Conservation (phyloP, 2,329 filamentous ascomycete species). For the Paraphoma sp. region DNA sequence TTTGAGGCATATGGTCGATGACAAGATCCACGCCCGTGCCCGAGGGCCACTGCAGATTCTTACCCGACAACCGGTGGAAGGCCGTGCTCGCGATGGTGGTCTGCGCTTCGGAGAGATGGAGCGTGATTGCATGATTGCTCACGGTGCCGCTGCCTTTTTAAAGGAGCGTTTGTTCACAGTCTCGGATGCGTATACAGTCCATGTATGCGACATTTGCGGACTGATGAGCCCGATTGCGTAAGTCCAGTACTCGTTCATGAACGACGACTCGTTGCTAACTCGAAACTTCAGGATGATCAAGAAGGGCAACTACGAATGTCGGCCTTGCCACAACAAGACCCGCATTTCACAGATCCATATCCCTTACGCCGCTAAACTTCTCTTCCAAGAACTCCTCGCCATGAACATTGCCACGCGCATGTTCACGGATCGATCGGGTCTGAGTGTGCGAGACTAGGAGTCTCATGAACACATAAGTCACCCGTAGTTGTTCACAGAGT, state of each 20-base stretch:
- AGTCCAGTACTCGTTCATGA: conserved; percentile 55
- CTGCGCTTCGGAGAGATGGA: conserved; percentile 99
- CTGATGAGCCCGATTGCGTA: conserved; percentile 99
- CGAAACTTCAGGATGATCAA: conserved; percentile 74
- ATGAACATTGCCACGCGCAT: conserved; percentile 99
- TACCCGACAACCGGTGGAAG: conserved; percentile 95
- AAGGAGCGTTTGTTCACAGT: conserved; percentile 98
- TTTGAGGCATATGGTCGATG: conserved; percentile 98
- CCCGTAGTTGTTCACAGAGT: background rate
- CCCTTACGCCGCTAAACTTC: conserved; percentile 94
- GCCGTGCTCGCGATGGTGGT: conserved; percentile 96
- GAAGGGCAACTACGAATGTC: conserved; percentile 94
- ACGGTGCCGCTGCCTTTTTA: conserved; percentile 93
- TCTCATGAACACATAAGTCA: background rate
- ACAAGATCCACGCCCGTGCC: conserved; percentile 99
- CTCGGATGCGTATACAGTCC: conserved; percentile 95
- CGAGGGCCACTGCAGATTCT: conserved; percentile 96
- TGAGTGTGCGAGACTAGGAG: conserved; percentile 65
- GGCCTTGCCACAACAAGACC: conserved; percentile 98
- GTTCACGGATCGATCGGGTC: conserved; percentile 87
- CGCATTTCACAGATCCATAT: conserved; percentile 98
- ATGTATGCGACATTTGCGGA: conserved; percentile 98
- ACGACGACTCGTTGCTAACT: conserved; percentile 9
- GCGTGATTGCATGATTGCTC: conserved; percentile 99
- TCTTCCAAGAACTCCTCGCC: conserved; percentile 96